phyloP scores from a whole-genome alignment of 2,329 filamentous ascomycete species.

The Laburnicola sp. region DNA sequence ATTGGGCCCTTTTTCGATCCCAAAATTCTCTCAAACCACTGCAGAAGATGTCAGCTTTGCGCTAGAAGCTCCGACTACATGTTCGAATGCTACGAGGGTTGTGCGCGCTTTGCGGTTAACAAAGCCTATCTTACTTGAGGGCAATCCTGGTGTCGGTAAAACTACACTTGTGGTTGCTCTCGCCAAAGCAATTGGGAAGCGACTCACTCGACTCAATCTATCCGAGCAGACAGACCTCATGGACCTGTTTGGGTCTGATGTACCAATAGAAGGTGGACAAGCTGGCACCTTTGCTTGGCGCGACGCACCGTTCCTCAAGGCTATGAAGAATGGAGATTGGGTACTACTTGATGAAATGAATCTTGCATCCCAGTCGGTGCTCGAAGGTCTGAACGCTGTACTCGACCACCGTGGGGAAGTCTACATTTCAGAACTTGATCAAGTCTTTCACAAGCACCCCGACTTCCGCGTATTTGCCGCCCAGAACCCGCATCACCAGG shows the following conservation, averaged over 20 bases:
- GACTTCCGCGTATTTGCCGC: slow-evolving; percentile 95
- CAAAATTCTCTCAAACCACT: slow-evolving; percentile 54
- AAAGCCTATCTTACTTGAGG: slow-evolving; percentile 92
- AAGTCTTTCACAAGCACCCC: slow-evolving; percentile 86
- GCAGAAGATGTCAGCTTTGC: slow-evolving; percentile 67
- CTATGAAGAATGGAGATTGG: slow-evolving; percentile 97
- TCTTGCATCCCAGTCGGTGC: slow-evolving; percentile 90
- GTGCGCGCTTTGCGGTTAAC: slow-evolving; percentile 83
- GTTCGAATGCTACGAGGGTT: slow-evolving; percentile 86
- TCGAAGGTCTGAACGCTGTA: slow-evolving; percentile 95
- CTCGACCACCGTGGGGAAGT: slow-evolving; percentile 95
- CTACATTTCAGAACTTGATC: slow-evolving; percentile 92
- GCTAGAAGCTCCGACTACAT: slow-evolving; percentile 86
- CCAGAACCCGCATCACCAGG: slow-evolving; percentile 97
- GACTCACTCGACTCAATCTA: slow-evolving; percentile 90
- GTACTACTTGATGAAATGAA: slow-evolving; percentile 99
- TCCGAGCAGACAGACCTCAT: slow-evolving; percentile 98
- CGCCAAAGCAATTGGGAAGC: slow-evolving; percentile 75
- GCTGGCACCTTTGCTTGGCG: slow-evolving; percentile 93
- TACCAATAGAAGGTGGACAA: slow-evolving; percentile 88
- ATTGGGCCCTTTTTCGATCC: slow-evolving; percentile 75
- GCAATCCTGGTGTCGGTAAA: slow-evolving; percentile 97
- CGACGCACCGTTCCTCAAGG: slow-evolving; percentile 90
- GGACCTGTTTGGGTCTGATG: slow-evolving; percentile 95
- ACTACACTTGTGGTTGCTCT: slow-evolving; percentile 89